These are phyloP conservation scores for Penicillium sumatraense DNA, from an alignment of 2,329 filamentous ascomycete species.

Conservation along the genomic window DNA sequence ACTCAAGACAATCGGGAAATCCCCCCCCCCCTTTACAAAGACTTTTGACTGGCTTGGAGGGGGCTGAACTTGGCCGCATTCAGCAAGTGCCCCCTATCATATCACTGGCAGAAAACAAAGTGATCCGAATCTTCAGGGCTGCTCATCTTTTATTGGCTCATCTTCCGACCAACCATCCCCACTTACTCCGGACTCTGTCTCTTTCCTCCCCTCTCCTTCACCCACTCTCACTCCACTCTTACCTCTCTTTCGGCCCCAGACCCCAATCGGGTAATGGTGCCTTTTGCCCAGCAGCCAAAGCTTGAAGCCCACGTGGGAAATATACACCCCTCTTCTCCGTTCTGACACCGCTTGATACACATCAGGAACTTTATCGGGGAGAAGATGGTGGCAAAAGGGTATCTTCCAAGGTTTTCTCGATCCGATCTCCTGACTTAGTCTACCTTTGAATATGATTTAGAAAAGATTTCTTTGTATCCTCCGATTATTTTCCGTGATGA, in stretches of 20 bases:
- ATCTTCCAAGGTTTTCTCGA: not conserved
- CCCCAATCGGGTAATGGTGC: conserved; percentile 15
- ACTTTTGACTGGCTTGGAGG: conserved; percentile 6
- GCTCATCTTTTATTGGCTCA: not conserved
- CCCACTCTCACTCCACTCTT: not conserved
- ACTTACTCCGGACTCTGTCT: conserved; percentile 2
- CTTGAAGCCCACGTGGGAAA: conserved; percentile 13
- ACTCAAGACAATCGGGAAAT: conserved; percentile 3
- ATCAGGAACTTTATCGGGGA: conserved; percentile 4
- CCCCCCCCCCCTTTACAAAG: conserved; percentile 5
- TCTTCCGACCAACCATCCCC: not conserved
- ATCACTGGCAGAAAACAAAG: conserved; percentile 4
- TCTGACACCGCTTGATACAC: not conserved
- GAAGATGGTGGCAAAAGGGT: conserved; percentile 5
- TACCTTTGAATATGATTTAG: not conserved
- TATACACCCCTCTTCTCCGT: not conserved
- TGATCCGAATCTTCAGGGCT: conserved; percentile 19
- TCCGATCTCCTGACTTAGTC: conserved; percentile 1
- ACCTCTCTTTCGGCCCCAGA: conserved; percentile 12
- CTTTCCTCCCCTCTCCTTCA: not conserved
- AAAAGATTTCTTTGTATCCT: not conserved
- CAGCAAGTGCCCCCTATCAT: conserved; percentile 13
- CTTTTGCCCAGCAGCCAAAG: conserved; percentile 10
- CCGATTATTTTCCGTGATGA: conserved; percentile 5
- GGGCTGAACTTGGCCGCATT: conserved; percentile 6